A percentile compares a stretch with the other conserved stretches of the same genome.
These are phyloP conservation scores for Phytophthora syringae DNA, from an alignment of 352 stramenopile genomes.

Conservation along the genomic window DNA sequence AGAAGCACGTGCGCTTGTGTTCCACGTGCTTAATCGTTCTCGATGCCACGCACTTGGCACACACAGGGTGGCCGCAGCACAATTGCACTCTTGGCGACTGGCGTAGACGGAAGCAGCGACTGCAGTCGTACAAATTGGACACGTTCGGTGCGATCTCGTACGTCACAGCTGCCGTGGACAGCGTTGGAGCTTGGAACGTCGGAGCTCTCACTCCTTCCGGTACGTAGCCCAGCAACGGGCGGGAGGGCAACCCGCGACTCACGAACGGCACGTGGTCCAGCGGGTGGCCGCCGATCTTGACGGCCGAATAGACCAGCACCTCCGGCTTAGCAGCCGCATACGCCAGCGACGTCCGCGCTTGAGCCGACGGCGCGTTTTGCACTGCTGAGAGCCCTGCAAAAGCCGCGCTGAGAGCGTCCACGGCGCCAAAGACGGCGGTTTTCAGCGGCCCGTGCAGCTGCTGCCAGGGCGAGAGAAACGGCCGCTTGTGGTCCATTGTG, in stretches of 20 bases:
- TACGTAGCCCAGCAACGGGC: constrained; percentile 60
- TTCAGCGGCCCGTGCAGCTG: constrained; percentile 44
- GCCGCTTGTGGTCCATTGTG: constrained; percentile 60
- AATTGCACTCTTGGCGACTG: constrained; percentile 68
- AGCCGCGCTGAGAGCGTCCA: constrained; percentile 20
- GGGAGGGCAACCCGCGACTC: constrained; percentile 62
- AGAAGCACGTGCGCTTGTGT: constrained; percentile 47
- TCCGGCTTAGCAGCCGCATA: constrained; percentile 47
- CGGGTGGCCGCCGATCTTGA: constrained; percentile 82
- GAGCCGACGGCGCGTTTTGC: constrained; percentile 11
- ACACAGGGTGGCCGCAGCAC: constrained; percentile 70
- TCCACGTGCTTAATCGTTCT: constrained; percentile 52
- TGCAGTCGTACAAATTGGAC: constrained; percentile 68
- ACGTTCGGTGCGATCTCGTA: constrained; percentile 42
- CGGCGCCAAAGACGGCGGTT: constrained; percentile 28
- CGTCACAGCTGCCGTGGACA: constrained; percentile 26
- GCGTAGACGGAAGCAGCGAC: constrained; percentile 56
- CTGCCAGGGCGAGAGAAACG: constrained; percentile 41
- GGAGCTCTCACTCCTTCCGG: not conserved
- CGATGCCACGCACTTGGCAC: constrained; percentile 60
- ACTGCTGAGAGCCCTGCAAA: constrained; percentile 14
- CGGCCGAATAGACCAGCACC: constrained; percentile 58
- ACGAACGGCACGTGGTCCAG: constrained; percentile 81
- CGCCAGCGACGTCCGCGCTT: constrained; percentile 43
- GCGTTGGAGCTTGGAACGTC: constrained; percentile 16